phyloP scores from a whole-genome alignment of 805 yeast genomes.

The Sungouiella blattae region DNA sequence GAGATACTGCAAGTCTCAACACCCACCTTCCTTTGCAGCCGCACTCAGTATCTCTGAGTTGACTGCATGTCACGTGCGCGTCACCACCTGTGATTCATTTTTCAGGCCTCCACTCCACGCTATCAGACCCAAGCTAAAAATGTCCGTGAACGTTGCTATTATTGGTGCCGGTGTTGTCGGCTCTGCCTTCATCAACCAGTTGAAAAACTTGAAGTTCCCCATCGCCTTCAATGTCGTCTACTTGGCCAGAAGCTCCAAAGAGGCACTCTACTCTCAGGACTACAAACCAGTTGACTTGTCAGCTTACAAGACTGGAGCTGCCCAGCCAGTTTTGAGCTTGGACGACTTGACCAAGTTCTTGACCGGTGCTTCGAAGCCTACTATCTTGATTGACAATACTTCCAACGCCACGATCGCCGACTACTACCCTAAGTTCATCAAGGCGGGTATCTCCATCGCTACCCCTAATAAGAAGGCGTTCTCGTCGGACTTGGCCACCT shows the following conservation, averaged over 20 bases:
- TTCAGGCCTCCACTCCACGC: constrained; percentile 8
- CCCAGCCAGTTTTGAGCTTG: constrained; percentile 49
- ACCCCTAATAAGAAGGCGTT: constrained; percentile 99
- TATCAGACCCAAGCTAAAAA: no score
- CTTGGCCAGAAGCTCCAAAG: constrained; percentile 67
- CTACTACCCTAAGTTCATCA: constrained; percentile 69
- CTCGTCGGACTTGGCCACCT: constrained; percentile 66
- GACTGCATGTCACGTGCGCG: constrained; percentile 5
- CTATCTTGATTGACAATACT: constrained; percentile 90
- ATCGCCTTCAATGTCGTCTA: constrained; percentile 74
- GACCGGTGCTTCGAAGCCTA: constrained; percentile 65
- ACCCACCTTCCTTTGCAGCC: no score
- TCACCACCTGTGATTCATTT: not conserved
- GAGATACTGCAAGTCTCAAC: no score
- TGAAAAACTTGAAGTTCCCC: constrained; percentile 55
- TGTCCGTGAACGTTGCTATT: constrained; percentile 44
- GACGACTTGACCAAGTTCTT: constrained; percentile 61
- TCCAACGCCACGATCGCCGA: constrained; percentile 77
- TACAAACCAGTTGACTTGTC: constrained; percentile 67
- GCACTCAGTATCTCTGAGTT: no score
- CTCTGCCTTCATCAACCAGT: constrained; percentile 81
- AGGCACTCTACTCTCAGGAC: constrained; percentile 64
- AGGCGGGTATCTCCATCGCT: constrained; percentile 84
- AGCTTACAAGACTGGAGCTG: constrained; percentile 48
- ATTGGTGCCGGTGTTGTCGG: constrained; percentile 94